Percentiles rank a stretch among this genome's conserved stretches.
These are phyloP conservation scores for Pythium sukuiense DNA, from an alignment of 352 stramenopile species.

Conservation along the genomic window DNA sequence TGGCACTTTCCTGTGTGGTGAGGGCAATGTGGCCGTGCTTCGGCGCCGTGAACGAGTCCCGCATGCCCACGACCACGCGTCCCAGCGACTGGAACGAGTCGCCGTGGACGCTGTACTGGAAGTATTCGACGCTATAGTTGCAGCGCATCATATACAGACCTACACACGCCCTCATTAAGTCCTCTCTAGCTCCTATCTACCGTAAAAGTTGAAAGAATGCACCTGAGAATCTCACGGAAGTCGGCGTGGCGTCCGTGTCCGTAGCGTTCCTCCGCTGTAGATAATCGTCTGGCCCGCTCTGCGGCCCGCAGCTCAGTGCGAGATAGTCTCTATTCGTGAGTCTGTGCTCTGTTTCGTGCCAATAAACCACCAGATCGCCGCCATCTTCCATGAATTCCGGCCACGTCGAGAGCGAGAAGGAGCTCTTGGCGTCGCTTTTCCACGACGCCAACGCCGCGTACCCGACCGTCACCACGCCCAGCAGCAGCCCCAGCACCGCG, in stretches of 20 bases:
- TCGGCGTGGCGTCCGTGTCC: conserved; percentile 27
- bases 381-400: conserved; percentile 44
- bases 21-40: conserved; percentile 78
- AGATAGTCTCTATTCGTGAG: conserved; percentile 50
- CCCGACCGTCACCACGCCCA: background rate
- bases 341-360: conserved; percentile 17
- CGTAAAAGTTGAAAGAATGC: too few relatives aligned
- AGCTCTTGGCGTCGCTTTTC: background rate
- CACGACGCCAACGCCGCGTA: background rate
- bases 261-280: conserved; percentile 40
- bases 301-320: conserved; percentile 64
- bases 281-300: conserved; percentile 45
- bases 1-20: conserved; percentile 45
- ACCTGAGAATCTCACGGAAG: conserved; percentile 60
- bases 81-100: conserved; percentile 31
- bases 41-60: conserved; percentile 47
- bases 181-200: background rate
- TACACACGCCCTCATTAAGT: background rate
- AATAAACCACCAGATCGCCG: conserved; percentile 54
- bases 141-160: conserved; percentile 72
- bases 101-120: conserved; percentile 32
- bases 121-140: conserved; percentile 66
- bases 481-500: conserved; percentile 3
- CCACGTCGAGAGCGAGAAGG: conserved; percentile 38
- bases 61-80: conserved; percentile 44